phyloP scores from a whole-genome alignment of 306 rosid species.

The Cucurbita ficifolia region DNA sequence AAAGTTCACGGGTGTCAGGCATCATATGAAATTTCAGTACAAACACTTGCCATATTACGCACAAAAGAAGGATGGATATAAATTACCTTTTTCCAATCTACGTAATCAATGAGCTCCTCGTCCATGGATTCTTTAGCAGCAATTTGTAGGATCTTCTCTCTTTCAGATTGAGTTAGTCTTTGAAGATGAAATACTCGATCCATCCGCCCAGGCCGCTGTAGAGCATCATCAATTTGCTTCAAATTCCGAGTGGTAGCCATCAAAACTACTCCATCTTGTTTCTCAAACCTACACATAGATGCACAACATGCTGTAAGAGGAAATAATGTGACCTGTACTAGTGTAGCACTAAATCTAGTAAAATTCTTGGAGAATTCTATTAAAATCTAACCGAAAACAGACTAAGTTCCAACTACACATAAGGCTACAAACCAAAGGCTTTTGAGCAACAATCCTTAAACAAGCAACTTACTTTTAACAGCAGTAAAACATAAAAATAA shows the following conservation, averaged over 20 bases:
- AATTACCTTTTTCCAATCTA: slow-evolving; percentile 90
- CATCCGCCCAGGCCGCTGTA: slow-evolving; percentile 98
- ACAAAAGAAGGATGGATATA: neutral
- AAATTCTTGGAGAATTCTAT: too few species aligned
- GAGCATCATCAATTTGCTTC: slow-evolving; percentile 78
- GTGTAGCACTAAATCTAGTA: neutral
- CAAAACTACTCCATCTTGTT: slow-evolving; percentile 97
- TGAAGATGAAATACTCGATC: slow-evolving; percentile 98
- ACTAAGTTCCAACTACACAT: too few species aligned
- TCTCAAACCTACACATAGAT: slow-evolving; percentile 63
- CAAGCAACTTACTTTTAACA: too few species aligned
- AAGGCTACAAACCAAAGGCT: too few species aligned
- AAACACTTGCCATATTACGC: neutral
- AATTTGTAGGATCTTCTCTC: slow-evolving; percentile 58
- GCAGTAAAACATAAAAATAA: too few species aligned
- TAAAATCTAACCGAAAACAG: neutral
- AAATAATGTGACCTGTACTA: neutral
- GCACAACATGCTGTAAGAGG: slow-evolving; percentile 1
- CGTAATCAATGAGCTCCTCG: slow-evolving; percentile 64
- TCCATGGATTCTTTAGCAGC: slow-evolving; percentile 93
- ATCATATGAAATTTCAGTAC: neutral
- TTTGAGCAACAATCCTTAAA: too few species aligned
- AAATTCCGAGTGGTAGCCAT: slow-evolving; percentile 96
- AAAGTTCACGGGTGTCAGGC: neutral
- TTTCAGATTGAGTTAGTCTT: slow-evolving; percentile 82